Percentiles rank a stretch among this genome's conserved stretches.
These are phyloP conservation scores for Casaregolazyma lundiana DNA, from an alignment of 1,139 yeast species.

Conservation along the genomic window DNA sequence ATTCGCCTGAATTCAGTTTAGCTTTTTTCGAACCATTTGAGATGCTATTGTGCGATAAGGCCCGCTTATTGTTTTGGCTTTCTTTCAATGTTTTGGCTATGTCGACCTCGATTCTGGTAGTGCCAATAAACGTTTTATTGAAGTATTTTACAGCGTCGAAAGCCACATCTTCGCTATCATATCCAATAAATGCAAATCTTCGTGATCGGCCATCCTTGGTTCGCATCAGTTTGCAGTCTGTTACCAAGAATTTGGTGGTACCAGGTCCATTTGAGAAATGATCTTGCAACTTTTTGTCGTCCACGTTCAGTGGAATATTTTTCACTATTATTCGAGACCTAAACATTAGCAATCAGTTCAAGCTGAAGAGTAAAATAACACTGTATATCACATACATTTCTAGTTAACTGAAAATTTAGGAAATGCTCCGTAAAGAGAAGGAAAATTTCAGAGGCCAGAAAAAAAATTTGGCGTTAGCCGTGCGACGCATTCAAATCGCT, in stretches of 20 bases:
- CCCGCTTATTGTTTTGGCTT: background rate
- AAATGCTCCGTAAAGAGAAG: background rate
- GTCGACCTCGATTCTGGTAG: slow-evolving; percentile 72
- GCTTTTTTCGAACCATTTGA: background rate
- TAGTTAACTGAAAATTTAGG: background rate
- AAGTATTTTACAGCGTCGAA: slow-evolving; percentile 71
- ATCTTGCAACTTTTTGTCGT: slow-evolving; percentile 66
- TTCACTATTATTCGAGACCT: slow-evolving; percentile 94
- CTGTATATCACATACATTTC: background rate
- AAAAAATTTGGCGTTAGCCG: slow-evolving; percentile 1
- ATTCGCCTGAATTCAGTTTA: background rate
- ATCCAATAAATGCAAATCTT: slow-evolving; percentile 91
- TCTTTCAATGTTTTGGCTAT: slow-evolving; percentile 86
- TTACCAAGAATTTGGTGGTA: slow-evolving; percentile 45
- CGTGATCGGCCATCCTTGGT: slow-evolving; percentile 83
- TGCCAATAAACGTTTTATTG: slow-evolving; percentile 74
- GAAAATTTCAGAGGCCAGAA: background rate
- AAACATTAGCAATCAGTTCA: slow-evolving; percentile 3
- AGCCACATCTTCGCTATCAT: slow-evolving; percentile 67
- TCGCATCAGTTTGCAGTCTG: slow-evolving; percentile 83
- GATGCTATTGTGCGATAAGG: background rate
- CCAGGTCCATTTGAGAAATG: slow-evolving; percentile 47
- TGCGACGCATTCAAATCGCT: background rate
- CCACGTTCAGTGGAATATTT: slow-evolving; percentile 76
- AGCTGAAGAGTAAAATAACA: background rate